phyloP scores from a whole-genome alignment of 2,329 filamentous ascomycete species.

The Penicillium janthinellum region DNA sequence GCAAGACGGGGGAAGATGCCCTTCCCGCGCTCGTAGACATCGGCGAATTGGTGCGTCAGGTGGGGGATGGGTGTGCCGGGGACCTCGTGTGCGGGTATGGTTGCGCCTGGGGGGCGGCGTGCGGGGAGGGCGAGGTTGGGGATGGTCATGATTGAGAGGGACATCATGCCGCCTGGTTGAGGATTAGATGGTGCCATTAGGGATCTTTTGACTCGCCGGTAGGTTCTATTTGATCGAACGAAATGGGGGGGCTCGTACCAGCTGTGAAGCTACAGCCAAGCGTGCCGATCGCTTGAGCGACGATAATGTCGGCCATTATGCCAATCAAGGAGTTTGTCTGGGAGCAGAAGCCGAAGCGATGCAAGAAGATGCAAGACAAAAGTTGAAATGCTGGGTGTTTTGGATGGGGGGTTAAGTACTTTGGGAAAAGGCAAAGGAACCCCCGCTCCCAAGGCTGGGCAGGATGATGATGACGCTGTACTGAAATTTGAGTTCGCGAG shows the following conservation, averaged over 20 bases:
- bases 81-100: constrained; percentile 5
- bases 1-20: constrained; percentile 55
- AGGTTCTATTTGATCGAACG: not conserved
- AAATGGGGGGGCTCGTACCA: constrained; percentile 6
- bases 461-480: not conserved
- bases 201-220: not conserved
- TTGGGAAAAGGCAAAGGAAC: not conserved
- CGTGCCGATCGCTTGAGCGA: constrained; percentile 21
- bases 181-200: not conserved
- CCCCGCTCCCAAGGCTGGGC: not conserved
- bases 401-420: not conserved
- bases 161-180: constrained; percentile 29
- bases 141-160: constrained; percentile 24
- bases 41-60: constrained; percentile 34
- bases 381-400: not conserved
- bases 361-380: not conserved
- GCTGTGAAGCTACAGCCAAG: constrained; percentile 21
- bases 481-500: not conserved
- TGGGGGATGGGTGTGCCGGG: constrained; percentile 28
- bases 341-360: not conserved
- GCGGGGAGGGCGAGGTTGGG: constrained; percentile 26
- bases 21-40: constrained; percentile 52
- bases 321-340: not conserved
- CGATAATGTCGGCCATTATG: constrained; percentile 13
- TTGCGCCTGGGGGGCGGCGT: constrained; percentile 11